Conservation (phyloP, 768 basidiomycete genomes). For the Astraeus odoratus region DNA sequence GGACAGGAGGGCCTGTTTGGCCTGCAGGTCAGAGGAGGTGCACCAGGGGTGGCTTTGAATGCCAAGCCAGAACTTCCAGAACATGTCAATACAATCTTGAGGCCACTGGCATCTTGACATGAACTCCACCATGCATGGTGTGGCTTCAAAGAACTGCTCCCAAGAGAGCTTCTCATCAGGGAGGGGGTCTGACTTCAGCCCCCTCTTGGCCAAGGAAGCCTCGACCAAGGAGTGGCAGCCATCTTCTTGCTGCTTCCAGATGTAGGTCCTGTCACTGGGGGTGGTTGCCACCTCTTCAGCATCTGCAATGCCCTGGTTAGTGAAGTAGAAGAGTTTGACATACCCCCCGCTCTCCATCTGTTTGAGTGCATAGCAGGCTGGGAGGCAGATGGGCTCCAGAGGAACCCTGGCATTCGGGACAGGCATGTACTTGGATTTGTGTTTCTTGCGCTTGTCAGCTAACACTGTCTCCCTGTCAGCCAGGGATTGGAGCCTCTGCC, state of each 20-base stretch:
- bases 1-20: constrained; percentile 4
- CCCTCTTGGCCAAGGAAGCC: neutral
- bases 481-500: neutral
- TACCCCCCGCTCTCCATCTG: neutral
- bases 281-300: rapidly evolving
- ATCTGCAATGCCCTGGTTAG: neutral
- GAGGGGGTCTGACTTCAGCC: neutral
- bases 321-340: neutral
- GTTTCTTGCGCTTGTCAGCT: neutral
- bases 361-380: neutral
- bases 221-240: neutral
- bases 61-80: constrained; percentile 6
- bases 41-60: constrained; percentile 4
- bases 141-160: constrained; percentile 1
- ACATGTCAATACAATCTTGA: constrained; percentile 3
- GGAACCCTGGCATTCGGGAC: neutral
- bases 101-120: constrained; percentile 8
- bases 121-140: constrained; percentile 5
- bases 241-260: neutral
- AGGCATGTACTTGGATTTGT: neutral
- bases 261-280: neutral
- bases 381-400: neutral
- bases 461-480: too few species aligned
- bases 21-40: constrained; percentile 2
- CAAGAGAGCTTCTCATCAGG: constrained; percentile 1